Evolutionary conservation across 371 early-diverging fungal genomes (phyloP).

Genomic region (Syncephalastrum contaminatum): DNA sequence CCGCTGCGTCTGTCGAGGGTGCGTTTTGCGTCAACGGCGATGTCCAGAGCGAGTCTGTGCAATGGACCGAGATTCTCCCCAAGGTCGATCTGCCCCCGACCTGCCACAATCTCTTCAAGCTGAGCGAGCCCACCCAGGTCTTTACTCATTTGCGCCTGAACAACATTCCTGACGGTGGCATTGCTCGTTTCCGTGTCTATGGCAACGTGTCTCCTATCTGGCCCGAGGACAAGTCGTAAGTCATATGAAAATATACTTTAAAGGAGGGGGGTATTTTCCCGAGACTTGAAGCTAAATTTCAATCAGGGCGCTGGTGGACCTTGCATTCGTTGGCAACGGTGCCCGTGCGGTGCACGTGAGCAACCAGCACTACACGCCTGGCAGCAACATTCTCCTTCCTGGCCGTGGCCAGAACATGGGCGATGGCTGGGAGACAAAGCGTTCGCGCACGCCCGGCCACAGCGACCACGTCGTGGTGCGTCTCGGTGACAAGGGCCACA

Average conservation of each 20-base stretch:
- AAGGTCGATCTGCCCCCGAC: slow-evolving; percentile 63
- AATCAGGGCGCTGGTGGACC: slow-evolving; percentile 61
- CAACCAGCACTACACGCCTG: slow-evolving; percentile 81
- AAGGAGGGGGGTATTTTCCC: not conserved
- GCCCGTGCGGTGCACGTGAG: slow-evolving; percentile 70
- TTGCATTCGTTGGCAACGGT: slow-evolving; percentile 78
- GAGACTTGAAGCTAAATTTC: not conserved
- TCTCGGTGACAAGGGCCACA: slow-evolving; percentile 75
- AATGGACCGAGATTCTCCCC: slow-evolving; percentile 79
- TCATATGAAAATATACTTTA: not conserved
- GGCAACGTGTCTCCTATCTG: slow-evolving; percentile 76
- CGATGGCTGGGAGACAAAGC: slow-evolving; percentile 83
- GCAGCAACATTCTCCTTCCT: slow-evolving; percentile 75
- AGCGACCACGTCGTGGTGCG: slow-evolving; percentile 73
- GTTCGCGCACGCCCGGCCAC: slow-evolving; percentile 68
- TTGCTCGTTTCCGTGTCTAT: slow-evolving; percentile 83
- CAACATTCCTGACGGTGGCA: slow-evolving; percentile 92
- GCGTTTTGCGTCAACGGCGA: slow-evolving; percentile 50
- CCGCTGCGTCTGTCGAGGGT: slow-evolving; percentile 73
- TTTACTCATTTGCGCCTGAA: slow-evolving; percentile 79
- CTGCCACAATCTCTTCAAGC: slow-evolving; percentile 70
- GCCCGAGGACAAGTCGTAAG: slow-evolving; percentile 51
- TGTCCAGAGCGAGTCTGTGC: slow-evolving; percentile 35
- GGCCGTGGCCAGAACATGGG: slow-evolving; percentile 70
- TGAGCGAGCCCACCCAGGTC: slow-evolving; percentile 45